Evolutionary conservation across 345 rosid species (phyloP), one percentile per base, ranked within the genome.

Genomic region (Citrus medica): DNA sequence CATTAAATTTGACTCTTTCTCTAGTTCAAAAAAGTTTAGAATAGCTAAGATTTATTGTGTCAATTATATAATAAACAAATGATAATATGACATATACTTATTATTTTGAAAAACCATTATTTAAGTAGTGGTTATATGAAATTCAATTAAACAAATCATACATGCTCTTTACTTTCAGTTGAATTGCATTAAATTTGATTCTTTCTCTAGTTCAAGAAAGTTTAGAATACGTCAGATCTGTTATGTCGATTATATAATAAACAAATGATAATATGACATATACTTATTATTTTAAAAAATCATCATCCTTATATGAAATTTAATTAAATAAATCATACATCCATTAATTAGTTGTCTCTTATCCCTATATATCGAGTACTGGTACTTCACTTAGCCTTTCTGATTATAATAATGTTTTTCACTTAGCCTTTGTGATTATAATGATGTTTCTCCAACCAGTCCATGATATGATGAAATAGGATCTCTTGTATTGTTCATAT

Each of bases 151-250:
- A 32, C 33, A 32, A 32, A 4, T 32, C 33, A 32, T 32, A 4
- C 5, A 32, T 28, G 12, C 6, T 48, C 48, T 58, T 64, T 63
- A 51, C 48, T 65, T 81, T 59, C 22, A 40, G 73, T 67, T 77
- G 58, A 70, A 9, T 46, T 67, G 78, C 68, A 63, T 61, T 78
- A 64, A 76, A 63, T 66, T 66, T 37, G 55, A 33, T 73, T 59
- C 62, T n/a, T 38, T 33, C 40, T 53, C 24, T n/a, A 27, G 51
- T 46, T 58, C 48, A 13, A 46, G 5, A 12, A 12, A 12, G 4
- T 46, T 3, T 46, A 46, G 1, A 46, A 46, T 46, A 46, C 17
- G 0, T 42, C 48, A 3, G 0, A 42, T 9, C 0, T 13, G 0
- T 12, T 13, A 2, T 42, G 5, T 46, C 1, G 3, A 0, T 13